Evolutionary conservation across 306 rosid species (phyloP).

Genomic region (Canavalia ensiformis): DNA sequence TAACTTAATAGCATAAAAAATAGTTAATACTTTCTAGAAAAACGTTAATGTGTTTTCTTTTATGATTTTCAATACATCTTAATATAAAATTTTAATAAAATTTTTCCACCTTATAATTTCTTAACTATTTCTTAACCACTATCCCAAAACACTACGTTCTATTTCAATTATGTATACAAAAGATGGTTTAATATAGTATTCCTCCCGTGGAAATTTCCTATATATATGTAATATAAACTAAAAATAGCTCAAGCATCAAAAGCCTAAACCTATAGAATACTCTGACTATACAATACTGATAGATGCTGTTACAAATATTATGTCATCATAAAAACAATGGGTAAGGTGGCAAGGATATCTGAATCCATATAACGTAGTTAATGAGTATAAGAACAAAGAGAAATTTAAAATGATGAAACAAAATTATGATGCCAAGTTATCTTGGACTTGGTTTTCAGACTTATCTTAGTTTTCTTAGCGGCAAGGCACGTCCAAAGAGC

Average conservation of each 20-base stretch:
- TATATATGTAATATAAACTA: not conserved
- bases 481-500: conserved; percentile 79
- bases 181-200: not conserved
- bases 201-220: not conserved
- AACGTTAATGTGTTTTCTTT: too few relatives aligned
- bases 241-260: too few relatives aligned
- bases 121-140: too few relatives aligned
- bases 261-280: not conserved
- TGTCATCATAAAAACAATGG: not conserved
- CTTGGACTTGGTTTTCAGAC: conserved; percentile 26
- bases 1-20: not conserved
- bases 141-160: too few relatives aligned
- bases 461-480: conserved; percentile 81
- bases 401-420: conserved; percentile 12
- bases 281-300: not conserved
- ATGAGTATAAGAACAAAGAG: not conserved
- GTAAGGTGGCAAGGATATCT: not conserved
- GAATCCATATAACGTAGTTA: not conserved
- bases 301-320: not conserved
- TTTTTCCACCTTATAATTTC: too few relatives aligned
- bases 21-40: not conserved
- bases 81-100: too few relatives aligned
- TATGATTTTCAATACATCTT: too few relatives aligned
- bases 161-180: not conserved
- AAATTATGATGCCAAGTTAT: conserved; percentile 15